Evolutionary conservation across 495 filamentous ascomycete genomes (phyloP).

Genomic region (Aspergillus steynii): DNA sequence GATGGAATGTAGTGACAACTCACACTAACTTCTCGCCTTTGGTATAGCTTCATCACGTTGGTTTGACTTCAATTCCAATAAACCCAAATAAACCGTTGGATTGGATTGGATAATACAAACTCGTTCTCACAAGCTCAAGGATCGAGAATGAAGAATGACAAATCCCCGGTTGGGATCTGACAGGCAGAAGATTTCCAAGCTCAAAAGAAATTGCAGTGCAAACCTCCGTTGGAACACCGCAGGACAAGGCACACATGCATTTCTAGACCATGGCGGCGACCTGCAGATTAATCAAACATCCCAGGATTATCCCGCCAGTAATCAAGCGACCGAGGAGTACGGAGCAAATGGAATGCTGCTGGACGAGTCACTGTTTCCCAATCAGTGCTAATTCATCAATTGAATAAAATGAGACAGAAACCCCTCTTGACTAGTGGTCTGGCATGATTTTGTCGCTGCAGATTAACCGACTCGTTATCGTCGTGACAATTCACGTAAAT

Average conservation of each 20-base stretch:
- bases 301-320: neutral
- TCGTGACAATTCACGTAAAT: conserved; percentile 3
- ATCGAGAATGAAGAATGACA: neutral
- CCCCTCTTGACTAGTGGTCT: neutral
- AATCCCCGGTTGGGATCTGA: neutral
- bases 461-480: neutral
- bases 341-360: neutral
- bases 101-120: too few relatives aligned
- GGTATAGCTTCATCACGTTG: neutral
- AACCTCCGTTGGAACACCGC: neutral
- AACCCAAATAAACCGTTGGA: neutral
- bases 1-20: neutral
- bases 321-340: neutral
- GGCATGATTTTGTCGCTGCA: neutral
- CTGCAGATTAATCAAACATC: neutral
- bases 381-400: neutral
- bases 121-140: neutral
- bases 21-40: too few relatives aligned
- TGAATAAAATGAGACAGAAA: neutral
- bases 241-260: neutral
- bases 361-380: neutral
- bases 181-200: neutral
- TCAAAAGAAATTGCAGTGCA: neutral
- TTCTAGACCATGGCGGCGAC: neutral
- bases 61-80: neutral